A percentile compares a stretch with the other conserved stretches of the same genome.
Evolutionary conservation across 176 grass and related monocot species (phyloP).

Genomic region (Eremochloa ophiuroides): DNA sequence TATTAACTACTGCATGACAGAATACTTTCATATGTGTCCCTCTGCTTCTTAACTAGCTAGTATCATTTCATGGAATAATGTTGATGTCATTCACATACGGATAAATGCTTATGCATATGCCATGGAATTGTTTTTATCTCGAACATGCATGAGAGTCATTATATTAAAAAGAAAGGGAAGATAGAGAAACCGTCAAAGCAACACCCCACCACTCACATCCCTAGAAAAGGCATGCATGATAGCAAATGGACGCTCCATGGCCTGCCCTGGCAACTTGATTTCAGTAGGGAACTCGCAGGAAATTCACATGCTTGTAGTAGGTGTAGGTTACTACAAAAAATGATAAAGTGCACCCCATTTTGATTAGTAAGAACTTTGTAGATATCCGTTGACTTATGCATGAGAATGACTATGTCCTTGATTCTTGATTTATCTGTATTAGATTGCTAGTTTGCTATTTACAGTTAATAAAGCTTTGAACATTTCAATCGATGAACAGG

Average conservation of each 20-base stretch:
- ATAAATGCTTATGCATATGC: background rate
- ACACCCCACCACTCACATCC: background rate
- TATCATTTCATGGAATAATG: background rate
- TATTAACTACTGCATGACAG: background rate
- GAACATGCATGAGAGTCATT: background rate
- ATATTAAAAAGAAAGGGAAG: background rate
- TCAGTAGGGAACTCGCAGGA: background rate
- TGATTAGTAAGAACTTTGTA: background rate
- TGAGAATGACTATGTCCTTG: background rate
- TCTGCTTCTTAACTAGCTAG: background rate
- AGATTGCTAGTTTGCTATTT: background rate
- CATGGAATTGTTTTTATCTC: background rate
- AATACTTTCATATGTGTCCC: background rate
- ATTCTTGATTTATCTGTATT: constrained; percentile 11
- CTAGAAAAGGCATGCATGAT: background rate
- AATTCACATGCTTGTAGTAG: background rate
- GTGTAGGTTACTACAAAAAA: background rate
- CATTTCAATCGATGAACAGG: constrained; percentile 30
- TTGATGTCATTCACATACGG: background rate
- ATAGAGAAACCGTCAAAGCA: background rate
- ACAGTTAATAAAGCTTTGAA: background rate
- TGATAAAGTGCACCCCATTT: background rate
- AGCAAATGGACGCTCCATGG: background rate
- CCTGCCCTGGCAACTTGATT: background rate
- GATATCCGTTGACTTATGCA: background rate